Evolutionary conservation across 2,329 filamentous ascomycete species (phyloP).

Genomic region (Colletotrichum trifolii): DNA sequence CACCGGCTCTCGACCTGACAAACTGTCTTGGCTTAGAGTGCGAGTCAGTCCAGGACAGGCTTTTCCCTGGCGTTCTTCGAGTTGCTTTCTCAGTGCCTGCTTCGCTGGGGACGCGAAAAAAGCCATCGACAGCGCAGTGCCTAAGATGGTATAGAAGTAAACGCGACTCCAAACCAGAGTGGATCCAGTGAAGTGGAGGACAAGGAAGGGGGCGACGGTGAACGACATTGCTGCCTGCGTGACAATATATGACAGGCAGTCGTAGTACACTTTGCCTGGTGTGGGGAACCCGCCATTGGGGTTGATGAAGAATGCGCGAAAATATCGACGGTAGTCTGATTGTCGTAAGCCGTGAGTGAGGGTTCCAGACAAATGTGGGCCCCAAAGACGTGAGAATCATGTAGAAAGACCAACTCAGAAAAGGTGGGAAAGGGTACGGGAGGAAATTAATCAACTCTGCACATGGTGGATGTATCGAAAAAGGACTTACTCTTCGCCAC

Average conservation of each 20-base stretch:
- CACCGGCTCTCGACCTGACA: conserved; percentile 69
- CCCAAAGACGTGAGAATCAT: too few relatives aligned
- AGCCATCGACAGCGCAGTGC: conserved; percentile 70
- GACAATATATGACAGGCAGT: conserved; percentile 77
- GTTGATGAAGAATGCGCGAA: conserved; percentile 93
- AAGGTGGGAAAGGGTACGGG: too few relatives aligned
- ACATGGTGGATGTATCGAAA: conserved; percentile 14
- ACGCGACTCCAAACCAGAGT: conserved; percentile 84
- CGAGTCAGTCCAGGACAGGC: conserved; percentile 59
- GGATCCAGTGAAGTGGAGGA: conserved; percentile 78
- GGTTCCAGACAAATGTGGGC: too few relatives aligned
- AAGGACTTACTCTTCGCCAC: conserved; percentile 86
- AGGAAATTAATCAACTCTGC: too few relatives aligned
- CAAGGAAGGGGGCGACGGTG: conserved; percentile 83
- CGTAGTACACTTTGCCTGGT: conserved; percentile 85
- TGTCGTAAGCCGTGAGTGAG: conserved; percentile 30
- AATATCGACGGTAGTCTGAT: conserved; percentile 84
- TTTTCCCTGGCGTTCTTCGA: conserved; percentile 67
- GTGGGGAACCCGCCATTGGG: conserved; percentile 77
- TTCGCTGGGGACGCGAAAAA: conserved; percentile 88
- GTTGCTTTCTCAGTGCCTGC: conserved; percentile 61
- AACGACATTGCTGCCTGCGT: conserved; percentile 90
- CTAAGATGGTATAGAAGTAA: conserved; percentile 86
- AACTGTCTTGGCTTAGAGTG: conserved; percentile 67
- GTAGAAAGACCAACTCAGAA: too few relatives aligned